Conservation (phyloP, 495 filamentous ascomycete species). For the Jackrogersella minutella region DNA sequence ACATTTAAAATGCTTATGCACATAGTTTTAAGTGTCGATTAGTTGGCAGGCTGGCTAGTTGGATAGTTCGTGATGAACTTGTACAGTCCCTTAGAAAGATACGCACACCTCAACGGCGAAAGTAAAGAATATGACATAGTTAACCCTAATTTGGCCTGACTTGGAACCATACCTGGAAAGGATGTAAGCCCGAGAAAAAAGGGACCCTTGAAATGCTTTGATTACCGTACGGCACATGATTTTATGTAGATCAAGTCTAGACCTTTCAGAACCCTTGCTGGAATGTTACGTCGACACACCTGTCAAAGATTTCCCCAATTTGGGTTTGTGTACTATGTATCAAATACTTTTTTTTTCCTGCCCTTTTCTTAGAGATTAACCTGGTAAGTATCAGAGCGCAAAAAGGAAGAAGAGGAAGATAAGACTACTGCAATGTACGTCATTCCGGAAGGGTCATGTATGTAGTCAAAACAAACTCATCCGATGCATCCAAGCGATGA, state of each 20-base stretch:
- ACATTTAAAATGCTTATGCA: too few relatives aligned
- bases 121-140: conserved; percentile 17
- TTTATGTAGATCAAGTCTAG: conserved; percentile 37
- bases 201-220: conserved; percentile 6
- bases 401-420: too few relatives aligned
- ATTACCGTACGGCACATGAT: conserved; percentile 36
- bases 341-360: background rate
- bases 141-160: conserved; percentile 29
- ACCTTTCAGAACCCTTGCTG: conserved; percentile 26
- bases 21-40: too few relatives aligned
- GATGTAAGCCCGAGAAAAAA: conserved; percentile 23
- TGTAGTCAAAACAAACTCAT: background rate
- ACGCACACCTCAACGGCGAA: conserved; percentile 24
- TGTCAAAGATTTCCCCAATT: conserved; percentile 20
- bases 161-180: conserved; percentile 23
- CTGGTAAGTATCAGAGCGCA: conserved; percentile 1
- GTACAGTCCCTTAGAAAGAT: background rate
- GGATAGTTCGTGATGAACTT: too few relatives aligned
- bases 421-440: conserved; percentile 34
- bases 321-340: conserved; percentile 17
- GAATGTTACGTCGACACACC: conserved; percentile 10
- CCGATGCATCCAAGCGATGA: background rate
- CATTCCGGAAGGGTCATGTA: background rate
- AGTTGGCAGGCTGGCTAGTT: too few relatives aligned
- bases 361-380: too few relatives aligned